Conservation (phyloP, 2,329 filamentous ascomycete species). For the Diaporthe nobilis region DNA sequence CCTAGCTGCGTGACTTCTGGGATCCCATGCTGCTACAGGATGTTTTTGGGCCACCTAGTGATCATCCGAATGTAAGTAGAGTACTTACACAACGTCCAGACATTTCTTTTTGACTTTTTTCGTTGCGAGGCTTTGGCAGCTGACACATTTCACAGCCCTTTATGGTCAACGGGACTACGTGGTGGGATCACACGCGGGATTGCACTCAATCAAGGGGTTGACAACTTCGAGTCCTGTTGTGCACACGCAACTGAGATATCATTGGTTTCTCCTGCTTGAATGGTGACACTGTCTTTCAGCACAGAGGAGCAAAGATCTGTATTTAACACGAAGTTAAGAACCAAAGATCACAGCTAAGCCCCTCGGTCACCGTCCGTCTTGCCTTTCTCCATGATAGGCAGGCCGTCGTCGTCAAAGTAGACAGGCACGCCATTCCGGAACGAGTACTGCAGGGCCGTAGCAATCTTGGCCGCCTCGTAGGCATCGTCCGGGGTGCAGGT, state of each 20-base stretch:
- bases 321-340: neutral
- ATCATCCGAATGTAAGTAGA: neutral
- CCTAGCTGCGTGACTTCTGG: constrained; percentile 4
- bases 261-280: neutral
- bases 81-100: neutral
- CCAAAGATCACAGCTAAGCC: neutral
- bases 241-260: neutral
- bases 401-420: constrained; percentile 48
- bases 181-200: constrained; percentile 10
- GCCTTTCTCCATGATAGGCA: constrained; percentile 32
- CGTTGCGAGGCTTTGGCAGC: too few species aligned
- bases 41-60: constrained; percentile 1
- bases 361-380: neutral
- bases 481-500: constrained; percentile 45
- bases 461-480: constrained; percentile 46
- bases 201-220: neutral
- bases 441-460: constrained; percentile 45
- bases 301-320: neutral
- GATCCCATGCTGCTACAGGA: constrained; percentile 16
- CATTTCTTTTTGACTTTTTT: too few species aligned
- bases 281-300: too few species aligned
- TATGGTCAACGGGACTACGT: constrained; percentile 12
- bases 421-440: constrained; percentile 46
- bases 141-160: neutral
- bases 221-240: neutral